Base-by-base conservation (phyloP, 2,329 filamentous ascomycete species). In the Knufia petricola region DNA sequence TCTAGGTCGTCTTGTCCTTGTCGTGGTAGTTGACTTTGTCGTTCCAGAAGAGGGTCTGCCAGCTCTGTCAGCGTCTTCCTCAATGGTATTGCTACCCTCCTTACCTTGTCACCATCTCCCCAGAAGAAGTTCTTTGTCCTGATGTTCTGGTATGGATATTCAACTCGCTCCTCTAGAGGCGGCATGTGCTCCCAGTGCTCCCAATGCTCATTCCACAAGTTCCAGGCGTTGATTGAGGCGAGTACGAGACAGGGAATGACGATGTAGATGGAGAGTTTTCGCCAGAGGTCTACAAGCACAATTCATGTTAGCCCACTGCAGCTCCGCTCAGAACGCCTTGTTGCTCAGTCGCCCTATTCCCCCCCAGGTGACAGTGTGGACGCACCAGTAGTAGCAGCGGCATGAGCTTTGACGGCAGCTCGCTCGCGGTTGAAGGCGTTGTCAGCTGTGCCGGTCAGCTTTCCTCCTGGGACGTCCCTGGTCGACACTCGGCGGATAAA, bases 111-210 rank as follows among this genome's bases (percentile, higher is more conserved):
- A 65, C 92, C 92, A 65, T 96, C 77, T 59, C 90, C 89, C 85
- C 85, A 98, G 64, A 80, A 82, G 77, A 72, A 98, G 80, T 95
- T 95, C 83, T 92, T 95, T 68, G 80, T 79, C 67, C 92, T 85
- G 69, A 98, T 85, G 78, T 98, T 98, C 80, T 94, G 87, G 81
- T 94, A 98, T 52, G 88, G 74, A 73, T 96, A 98, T 76, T 96
- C 87, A 63, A 78, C 72, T 65, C 86, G 84, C 74, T 98, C 92
- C 76, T 94, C 87, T 60, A 90, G 76, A 58, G 92, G 85, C 52
- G 85, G 80, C 69, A 86, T 72, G 73, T 96, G 90, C 46, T 69
- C 72, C 80, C 84, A 87, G 78, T 98, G 92, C 72, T 94, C 86
- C 90, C 90, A 96, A 73, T 98, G 92, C 74, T 94, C 87, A 63